Conservation (phyloP, 148 eudicot species). For the Selenicereus undatus region DNA sequence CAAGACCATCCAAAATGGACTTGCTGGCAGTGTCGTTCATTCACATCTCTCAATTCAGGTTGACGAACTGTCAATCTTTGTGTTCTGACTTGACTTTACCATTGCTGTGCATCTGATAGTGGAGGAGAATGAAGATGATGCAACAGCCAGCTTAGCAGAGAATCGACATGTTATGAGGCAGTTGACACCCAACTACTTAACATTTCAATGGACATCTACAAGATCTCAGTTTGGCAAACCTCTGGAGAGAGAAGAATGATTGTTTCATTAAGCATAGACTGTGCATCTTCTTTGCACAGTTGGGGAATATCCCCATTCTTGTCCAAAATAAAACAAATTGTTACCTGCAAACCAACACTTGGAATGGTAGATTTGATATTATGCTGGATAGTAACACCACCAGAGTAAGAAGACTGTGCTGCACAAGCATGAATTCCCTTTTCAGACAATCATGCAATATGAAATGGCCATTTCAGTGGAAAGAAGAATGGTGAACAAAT, state of each 20-base stretch:
- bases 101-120: not conserved
- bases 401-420: slow-evolving; percentile 37
- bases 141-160: not conserved
- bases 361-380: slow-evolving; percentile 81
- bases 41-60: not conserved
- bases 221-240: not conserved
- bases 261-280: too few species aligned
- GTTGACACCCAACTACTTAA: not conserved
- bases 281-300: not conserved
- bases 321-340: not conserved
- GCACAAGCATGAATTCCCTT: slow-evolving; percentile 23
- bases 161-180: not conserved
- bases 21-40: not conserved
- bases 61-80: not conserved
- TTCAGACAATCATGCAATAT: slow-evolving; percentile 1
- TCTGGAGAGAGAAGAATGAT: not conserved
- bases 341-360: slow-evolving; percentile 93
- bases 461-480: not conserved
- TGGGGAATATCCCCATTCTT: not conserved
- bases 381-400: slow-evolving; percentile 68
- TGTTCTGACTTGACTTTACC: slow-evolving; percentile 3
- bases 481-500: too few species aligned
- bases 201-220: not conserved
- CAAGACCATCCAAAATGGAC: not conserved
- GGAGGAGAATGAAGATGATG: not conserved